Conservation (phyloP, 2,329 filamentous ascomycete genomes). For the Apiospora koreana region DNA sequence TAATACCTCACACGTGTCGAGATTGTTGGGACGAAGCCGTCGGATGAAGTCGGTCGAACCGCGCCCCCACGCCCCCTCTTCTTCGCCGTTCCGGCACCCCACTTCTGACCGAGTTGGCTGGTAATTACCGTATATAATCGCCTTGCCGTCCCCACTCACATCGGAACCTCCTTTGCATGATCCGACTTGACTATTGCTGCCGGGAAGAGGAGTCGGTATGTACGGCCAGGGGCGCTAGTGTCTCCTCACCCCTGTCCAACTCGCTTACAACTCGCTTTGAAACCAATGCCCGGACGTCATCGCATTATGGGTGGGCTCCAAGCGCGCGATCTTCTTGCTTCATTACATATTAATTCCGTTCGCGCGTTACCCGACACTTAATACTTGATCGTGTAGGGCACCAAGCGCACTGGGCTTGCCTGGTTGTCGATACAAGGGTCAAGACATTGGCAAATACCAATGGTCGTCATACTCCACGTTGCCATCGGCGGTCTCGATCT, state of each 20-base stretch:
- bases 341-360: background rate
- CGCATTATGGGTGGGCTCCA: background rate
- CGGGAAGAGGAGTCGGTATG: constrained; percentile 1
- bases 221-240: background rate
- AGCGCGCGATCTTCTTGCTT: background rate
- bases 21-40: background rate
- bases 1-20: background rate
- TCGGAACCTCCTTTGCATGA: background rate
- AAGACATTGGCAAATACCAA: background rate
- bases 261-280: background rate
- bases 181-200: background rate
- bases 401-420: background rate
- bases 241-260: background rate
- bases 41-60: background rate
- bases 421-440: background rate
- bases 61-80: background rate
- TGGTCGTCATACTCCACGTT: background rate
- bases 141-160: background rate
- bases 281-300: background rate
- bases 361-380: background rate
- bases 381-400: background rate
- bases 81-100: constrained; percentile 6
- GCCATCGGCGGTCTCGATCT: no score
- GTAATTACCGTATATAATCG: constrained; percentile 3
- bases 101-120: background rate